These are phyloP conservation scores for Fagus sylvatica DNA, from an alignment of 306 rosid genomes.

Conservation along the genomic window DNA sequence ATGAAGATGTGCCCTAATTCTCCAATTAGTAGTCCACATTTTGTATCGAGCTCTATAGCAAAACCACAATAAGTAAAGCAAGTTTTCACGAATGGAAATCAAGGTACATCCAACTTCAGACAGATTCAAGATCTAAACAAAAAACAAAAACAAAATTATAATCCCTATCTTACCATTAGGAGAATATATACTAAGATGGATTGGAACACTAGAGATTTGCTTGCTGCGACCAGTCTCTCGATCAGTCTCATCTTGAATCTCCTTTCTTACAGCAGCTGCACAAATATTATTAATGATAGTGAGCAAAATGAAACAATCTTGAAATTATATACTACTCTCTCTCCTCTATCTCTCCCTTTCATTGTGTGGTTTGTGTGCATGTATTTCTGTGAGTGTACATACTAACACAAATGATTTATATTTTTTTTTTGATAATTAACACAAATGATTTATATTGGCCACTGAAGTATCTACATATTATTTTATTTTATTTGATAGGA, in stretches of 20 bases:
- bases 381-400: not conserved
- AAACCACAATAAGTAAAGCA: not conserved
- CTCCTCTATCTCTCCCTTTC: not conserved
- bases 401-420: not conserved
- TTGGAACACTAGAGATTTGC: slow-evolving; percentile 84
- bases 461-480: not conserved
- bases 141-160: not conserved
- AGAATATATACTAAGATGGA: slow-evolving; percentile 92
- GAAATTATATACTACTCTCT: too few species aligned
- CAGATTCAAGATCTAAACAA: not conserved
- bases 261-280: slow-evolving; percentile 92
- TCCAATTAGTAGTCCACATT: not conserved
- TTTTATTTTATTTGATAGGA: too few species aligned
- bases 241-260: slow-evolving; percentile 92
- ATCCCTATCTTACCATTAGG: slow-evolving; percentile 62
- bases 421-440: too few species aligned
- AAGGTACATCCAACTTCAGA: not conserved
- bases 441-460: too few species aligned
- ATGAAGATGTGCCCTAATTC: not conserved
- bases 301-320: not conserved
- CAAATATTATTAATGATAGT: slow-evolving; percentile 12
- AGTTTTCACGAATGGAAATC: not conserved
- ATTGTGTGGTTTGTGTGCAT: not conserved
- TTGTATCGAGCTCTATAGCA: not conserved
- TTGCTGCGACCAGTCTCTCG: slow-evolving; percentile 90